These are phyloP conservation scores for Limonium bicolor DNA, from an alignment of 148 eudicot genomes.

Conservation along the genomic window DNA sequence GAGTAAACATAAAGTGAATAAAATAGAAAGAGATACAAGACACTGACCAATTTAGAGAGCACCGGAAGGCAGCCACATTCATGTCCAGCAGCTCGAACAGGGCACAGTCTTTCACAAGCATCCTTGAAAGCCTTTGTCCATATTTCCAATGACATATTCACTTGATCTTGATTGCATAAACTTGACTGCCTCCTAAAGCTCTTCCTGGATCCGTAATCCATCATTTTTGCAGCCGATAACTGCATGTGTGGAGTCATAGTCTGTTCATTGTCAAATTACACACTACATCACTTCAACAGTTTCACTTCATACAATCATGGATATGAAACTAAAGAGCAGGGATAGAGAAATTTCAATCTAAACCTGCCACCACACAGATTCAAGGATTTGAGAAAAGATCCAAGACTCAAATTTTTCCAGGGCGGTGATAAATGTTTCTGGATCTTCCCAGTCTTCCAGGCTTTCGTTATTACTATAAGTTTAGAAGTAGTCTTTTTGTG, in stretches of 20 bases:
- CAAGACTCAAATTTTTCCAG: conserved; percentile 67
- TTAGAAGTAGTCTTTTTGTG: conserved; percentile 17
- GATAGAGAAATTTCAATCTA: background rate
- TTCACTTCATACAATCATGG: background rate
- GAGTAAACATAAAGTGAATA: no score
- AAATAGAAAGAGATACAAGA: no score
- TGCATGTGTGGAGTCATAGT: conserved; percentile 86
- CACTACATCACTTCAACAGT: background rate
- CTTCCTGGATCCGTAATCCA: conserved; percentile 22
- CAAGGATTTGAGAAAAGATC: conserved; percentile 71
- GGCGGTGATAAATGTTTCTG: conserved; percentile 30
- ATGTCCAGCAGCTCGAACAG: conserved; percentile 71
- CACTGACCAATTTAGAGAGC: background rate
- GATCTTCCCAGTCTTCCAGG: conserved; percentile 36
- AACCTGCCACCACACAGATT: conserved; percentile 98
- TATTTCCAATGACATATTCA: conserved; percentile 47
- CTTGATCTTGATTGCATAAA: conserved; percentile 38
- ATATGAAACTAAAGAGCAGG: background rate
- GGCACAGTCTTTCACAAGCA: conserved; percentile 42
- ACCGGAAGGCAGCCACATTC: conserved; percentile 86
- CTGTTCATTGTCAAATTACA: conserved; percentile 12
- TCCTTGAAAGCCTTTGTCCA: conserved; percentile 88
- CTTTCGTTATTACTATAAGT: conserved; percentile 9
- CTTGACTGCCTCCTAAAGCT: conserved; percentile 28
- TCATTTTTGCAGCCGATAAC: conserved; percentile 52